These are phyloP conservation scores for Echeveria elegans DNA, from an alignment of 164 flowering plant genomes.

Conservation along the genomic window DNA sequence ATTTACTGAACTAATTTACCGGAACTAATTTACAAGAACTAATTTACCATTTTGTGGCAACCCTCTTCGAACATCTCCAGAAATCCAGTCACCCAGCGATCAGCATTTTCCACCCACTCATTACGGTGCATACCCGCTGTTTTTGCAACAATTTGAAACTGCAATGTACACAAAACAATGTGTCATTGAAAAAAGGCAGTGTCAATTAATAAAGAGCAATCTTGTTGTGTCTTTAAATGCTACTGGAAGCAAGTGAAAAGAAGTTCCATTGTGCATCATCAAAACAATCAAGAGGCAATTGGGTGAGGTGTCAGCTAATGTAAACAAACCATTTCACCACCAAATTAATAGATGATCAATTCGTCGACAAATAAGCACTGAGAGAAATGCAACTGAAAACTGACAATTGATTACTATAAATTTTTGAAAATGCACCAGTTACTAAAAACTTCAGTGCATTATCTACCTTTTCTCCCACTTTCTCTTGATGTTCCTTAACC, in stretches of 20 bases:
- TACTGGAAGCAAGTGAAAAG: background rate
- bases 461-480: constrained; percentile 17
- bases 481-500: constrained; percentile 20
- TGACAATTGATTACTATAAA: too few species aligned
- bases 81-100: constrained; percentile 72
- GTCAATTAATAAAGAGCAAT: too few species aligned
- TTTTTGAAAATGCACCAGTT: too few species aligned
- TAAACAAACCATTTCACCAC: background rate
- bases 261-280: background rate
- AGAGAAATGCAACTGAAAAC: too few species aligned
- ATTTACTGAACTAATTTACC: too few species aligned
- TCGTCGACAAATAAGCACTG: too few species aligned
- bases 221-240: too few species aligned
- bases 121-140: constrained; percentile 57
- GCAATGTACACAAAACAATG: constrained; percentile 1
- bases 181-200: too few species aligned
- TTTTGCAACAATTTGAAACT: constrained; percentile 64
- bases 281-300: background rate
- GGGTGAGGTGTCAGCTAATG: background rate
- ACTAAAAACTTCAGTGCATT: constrained; percentile 30
- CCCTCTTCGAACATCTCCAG: constrained; percentile 87
- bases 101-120: constrained; percentile 78
- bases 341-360: background rate
- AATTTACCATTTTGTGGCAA: constrained; percentile 61
- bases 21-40: too few species aligned